phyloP scores from a whole-genome alignment of 768 basidiomycete species.

The Pisolithus microcarpus region DNA sequence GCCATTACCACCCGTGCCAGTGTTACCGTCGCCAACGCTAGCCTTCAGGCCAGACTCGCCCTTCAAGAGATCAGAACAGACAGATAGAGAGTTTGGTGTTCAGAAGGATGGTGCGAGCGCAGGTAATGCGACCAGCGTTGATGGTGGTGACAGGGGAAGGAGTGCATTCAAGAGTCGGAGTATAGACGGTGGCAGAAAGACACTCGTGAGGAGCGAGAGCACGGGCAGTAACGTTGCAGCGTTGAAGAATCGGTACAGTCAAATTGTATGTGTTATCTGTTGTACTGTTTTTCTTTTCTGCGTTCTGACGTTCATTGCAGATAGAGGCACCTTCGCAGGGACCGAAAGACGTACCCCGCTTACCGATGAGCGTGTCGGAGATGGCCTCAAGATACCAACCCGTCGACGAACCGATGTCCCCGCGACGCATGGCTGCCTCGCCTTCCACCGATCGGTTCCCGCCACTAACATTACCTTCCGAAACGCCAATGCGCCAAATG shows the following conservation, averaged over 20 bases:
- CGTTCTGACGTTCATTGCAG: conserved; percentile 23
- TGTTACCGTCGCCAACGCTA: neutral
- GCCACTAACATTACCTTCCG: conserved; percentile 7
- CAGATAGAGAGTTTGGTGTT: conserved; percentile 31
- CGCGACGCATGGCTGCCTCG: conserved; percentile 31
- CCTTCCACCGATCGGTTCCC: conserved; percentile 25
- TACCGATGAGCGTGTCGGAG: conserved; percentile 57
- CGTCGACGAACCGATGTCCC: conserved; percentile 35
- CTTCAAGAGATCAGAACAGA: conserved; percentile 15
- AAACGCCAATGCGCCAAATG: conserved; percentile 14
- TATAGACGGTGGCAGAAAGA: conserved; percentile 26
- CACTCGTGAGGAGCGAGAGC: conserved; percentile 47
- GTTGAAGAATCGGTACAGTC: conserved; percentile 58
- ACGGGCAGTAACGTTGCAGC: conserved; percentile 58
- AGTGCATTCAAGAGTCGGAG: conserved; percentile 21
- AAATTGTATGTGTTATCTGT: conserved; percentile 35
- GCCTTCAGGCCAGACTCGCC: conserved; percentile 9
- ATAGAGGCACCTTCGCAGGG: conserved; percentile 44
- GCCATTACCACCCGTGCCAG: neutral
- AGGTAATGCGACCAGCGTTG: conserved; percentile 30
- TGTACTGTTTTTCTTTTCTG: neutral
- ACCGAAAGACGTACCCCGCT: conserved; percentile 54
- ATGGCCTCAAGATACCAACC: conserved; percentile 58
- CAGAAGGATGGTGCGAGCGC: conserved; percentile 12
- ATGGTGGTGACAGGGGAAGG: conserved; percentile 11